Evolutionary conservation across 2,329 filamentous ascomycete species (phyloP).

Genomic region (Penicillium sp.): DNA sequence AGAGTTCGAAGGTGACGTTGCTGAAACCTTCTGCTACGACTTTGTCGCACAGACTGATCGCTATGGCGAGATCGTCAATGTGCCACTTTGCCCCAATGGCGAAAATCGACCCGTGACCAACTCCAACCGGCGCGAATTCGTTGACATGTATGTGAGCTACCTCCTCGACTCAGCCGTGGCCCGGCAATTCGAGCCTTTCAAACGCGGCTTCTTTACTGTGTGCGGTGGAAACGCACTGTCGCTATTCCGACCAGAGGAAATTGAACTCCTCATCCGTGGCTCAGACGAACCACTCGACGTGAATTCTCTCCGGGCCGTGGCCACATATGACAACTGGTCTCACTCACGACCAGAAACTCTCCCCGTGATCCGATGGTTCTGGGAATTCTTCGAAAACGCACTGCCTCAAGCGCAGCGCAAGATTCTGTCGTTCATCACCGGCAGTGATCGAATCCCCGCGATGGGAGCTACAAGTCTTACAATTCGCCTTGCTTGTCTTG

Average conservation of each 20-base stretch:
- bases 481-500: slow-evolving; percentile 74
- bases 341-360: slow-evolving; percentile 56
- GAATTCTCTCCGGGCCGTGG: slow-evolving; percentile 70
- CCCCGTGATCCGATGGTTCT: slow-evolving; percentile 80
- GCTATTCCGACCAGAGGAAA: slow-evolving; percentile 86
- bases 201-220: slow-evolving; percentile 88
- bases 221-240: slow-evolving; percentile 85
- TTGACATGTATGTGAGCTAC: slow-evolving; percentile 79
- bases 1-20: slow-evolving; percentile 81
- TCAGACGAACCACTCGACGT: slow-evolving; percentile 84
- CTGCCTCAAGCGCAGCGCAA: slow-evolving; percentile 70
- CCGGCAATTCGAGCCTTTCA: slow-evolving; percentile 90
- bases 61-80: slow-evolving; percentile 67
- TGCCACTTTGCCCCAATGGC: slow-evolving; percentile 74
- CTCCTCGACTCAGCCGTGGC: slow-evolving; percentile 75
- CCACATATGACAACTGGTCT: slow-evolving; percentile 80
- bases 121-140: slow-evolving; percentile 78
- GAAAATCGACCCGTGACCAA: slow-evolving; percentile 79
- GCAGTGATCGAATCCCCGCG: slow-evolving; percentile 85
- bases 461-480: slow-evolving; percentile 79
- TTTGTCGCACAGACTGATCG: slow-evolving; percentile 77
- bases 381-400: slow-evolving; percentile 73
- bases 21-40: slow-evolving; percentile 76
- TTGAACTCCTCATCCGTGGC: slow-evolving; percentile 81
- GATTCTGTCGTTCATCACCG: slow-evolving; percentile 83